These are phyloP conservation scores for Microthlaspi erraticum DNA, from an alignment of 345 rosid species.

Conservation along the genomic window DNA sequence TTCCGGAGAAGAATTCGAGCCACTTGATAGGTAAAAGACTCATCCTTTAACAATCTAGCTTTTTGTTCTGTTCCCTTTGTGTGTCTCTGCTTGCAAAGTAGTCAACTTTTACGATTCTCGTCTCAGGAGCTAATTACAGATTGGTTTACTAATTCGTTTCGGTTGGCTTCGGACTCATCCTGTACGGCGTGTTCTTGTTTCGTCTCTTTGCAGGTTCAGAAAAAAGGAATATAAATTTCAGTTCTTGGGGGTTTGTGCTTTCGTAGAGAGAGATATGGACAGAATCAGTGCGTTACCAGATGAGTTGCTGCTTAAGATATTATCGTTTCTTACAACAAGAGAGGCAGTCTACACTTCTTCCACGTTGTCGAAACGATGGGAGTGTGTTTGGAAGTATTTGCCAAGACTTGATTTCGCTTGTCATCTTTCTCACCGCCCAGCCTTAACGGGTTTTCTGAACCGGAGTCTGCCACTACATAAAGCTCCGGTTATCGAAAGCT, in stretches of 20 bases:
- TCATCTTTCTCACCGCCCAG: neutral
- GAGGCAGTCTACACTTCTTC: conserved; percentile 19
- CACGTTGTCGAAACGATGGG: conserved; percentile 12
- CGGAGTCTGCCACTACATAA: conserved; percentile 5
- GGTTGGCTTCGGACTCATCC: too few relatives aligned
- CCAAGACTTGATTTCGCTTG: neutral
- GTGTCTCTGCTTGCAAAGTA: too few relatives aligned
- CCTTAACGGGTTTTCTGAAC: neutral
- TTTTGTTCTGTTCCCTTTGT: too few relatives aligned
- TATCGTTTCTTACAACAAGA: conserved; percentile 21
- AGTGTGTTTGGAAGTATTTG: conserved; percentile 23
- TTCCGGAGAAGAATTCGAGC: too few relatives aligned
- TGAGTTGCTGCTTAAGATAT: conserved; percentile 19
- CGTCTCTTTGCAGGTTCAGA: too few relatives aligned
- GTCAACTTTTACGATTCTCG: too few relatives aligned
- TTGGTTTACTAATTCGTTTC: too few relatives aligned
- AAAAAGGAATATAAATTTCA: too few relatives aligned
- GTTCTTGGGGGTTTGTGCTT: neutral
- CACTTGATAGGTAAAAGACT: too few relatives aligned
- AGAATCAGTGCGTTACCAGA: conserved; percentile 13
- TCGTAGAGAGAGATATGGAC: neutral
- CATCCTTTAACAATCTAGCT: too few relatives aligned
- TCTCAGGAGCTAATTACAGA: too few relatives aligned
- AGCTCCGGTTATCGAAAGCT: conserved; percentile 11
- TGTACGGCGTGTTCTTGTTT: too few relatives aligned